Evolutionary conservation across 371 early-diverging fungal species (phyloP).

Genomic region (Mortierella sp.): DNA sequence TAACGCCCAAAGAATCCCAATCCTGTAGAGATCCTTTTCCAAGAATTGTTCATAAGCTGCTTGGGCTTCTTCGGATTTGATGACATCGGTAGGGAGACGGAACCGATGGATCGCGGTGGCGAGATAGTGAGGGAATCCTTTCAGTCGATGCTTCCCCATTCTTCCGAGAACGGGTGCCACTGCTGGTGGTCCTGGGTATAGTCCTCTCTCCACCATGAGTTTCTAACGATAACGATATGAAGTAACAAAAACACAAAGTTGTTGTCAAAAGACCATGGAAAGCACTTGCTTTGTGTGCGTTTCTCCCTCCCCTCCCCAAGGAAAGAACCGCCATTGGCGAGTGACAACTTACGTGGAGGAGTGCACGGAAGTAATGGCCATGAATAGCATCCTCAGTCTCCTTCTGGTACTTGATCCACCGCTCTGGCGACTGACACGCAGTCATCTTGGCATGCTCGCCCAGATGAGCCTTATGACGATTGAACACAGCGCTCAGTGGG

Average conservation of each 20-base stretch:
- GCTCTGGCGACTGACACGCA: slow-evolving; percentile 86
- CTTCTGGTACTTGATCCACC: slow-evolving; percentile 73
- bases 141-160: slow-evolving; percentile 62
- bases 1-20: slow-evolving; percentile 85
- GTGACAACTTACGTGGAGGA: slow-evolving; percentile 64
- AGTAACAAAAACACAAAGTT: background rate
- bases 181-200: slow-evolving; percentile 59
- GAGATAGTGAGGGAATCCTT: slow-evolving; percentile 40
- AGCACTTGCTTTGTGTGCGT: no score
- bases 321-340: no score
- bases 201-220: slow-evolving; percentile 63
- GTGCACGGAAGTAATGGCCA: slow-evolving; percentile 79
- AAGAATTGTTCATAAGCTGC: slow-evolving; percentile 51
- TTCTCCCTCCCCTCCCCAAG: no score
- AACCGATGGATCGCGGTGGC: slow-evolving; percentile 57
- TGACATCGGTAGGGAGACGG: slow-evolving; percentile 56
- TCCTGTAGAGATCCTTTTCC: slow-evolving; percentile 62
- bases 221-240: slow-evolving; percentile 39
- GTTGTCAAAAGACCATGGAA: no score
- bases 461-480: slow-evolving; percentile 54
- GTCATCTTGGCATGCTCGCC: slow-evolving; percentile 82
- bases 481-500: slow-evolving; percentile 46
- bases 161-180: slow-evolving; percentile 70
- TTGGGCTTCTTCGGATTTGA: slow-evolving; percentile 59
- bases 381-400: slow-evolving; percentile 70